Percentiles rank a stretch among this genome's conserved stretches.
These are phyloP conservation scores for Termitomyces titanicus DNA, from an alignment of 768 basidiomycete genomes.

Conservation along the genomic window DNA sequence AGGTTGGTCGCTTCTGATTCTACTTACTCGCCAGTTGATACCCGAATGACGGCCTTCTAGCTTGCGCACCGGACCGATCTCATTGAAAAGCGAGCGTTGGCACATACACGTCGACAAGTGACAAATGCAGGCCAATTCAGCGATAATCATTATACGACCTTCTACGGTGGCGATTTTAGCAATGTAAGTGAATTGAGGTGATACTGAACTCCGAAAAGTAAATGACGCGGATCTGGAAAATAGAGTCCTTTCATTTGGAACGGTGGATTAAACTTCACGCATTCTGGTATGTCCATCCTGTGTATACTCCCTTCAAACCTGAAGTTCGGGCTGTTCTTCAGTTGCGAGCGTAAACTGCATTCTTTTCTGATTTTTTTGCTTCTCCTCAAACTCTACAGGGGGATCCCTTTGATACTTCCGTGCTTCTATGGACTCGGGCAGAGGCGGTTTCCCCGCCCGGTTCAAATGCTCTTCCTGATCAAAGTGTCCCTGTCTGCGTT, in stretches of 20 bases:
- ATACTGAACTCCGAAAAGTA: neutral
- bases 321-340: neutral
- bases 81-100: neutral
- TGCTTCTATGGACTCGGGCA: constrained; percentile 58
- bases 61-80: neutral
- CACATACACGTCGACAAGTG: constrained; percentile 1
- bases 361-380: too few species aligned
- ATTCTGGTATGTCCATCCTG: neutral
- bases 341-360: neutral
- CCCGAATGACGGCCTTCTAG: neutral
- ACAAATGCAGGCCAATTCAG: constrained; percentile 12
- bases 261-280: neutral
- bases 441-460: constrained; percentile 26
- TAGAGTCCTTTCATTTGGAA: neutral
- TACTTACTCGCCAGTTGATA: neutral
- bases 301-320: neutral
- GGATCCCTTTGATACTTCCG: constrained; percentile 50
- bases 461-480: too few species aligned
- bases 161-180: neutral
- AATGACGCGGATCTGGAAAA: neutral
- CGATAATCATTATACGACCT: neutral
- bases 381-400: constrained; percentile 30
- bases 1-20: constrained; percentile 29
- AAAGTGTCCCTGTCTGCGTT: constrained; percentile 38
- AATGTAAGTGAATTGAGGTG: neutral